Evolutionary conservation across 495 filamentous ascomycete genomes (phyloP), one percentile per base, ranked within the genome.

Genomic region (Tirmania nivea): DNA sequence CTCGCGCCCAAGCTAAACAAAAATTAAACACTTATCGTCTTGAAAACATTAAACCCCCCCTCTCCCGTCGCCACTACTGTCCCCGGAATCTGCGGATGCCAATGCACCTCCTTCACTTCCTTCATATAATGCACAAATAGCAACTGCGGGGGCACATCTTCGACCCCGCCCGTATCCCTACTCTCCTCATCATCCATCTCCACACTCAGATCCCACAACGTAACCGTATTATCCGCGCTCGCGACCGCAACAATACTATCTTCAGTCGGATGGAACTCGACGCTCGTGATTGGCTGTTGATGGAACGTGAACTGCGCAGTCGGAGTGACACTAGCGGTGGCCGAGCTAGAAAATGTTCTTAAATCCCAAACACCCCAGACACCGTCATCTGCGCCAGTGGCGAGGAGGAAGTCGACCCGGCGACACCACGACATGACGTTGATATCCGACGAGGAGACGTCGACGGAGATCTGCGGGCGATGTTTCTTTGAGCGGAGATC

Each of bases 251-350:
- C 79, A 54, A 95, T 89, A 66, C 80, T 86, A 69, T 97, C 89
- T 59, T 97, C 90, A 3, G 83, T 83, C 14, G 90, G 90, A 68
- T 97, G 89, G 87, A 92, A 97, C 69, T 97, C 89, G 20, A 97
- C 74, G 63, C 82, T 86, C 14, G 90, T 96, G 62, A 97, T 84
- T 56, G 93, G 89, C 66, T 94, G 83, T 66, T 84, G 84, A 70
- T 97, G 90, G 73, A 92, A 95, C 59, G 78, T 75, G 68, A 95
- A 97, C 35, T 79, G 80, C 1, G 90, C 90, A 2, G 94, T 83
- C 0, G 72, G 61, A 49, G 65, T 53, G n/a, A 70, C 60, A 16
- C 67, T 64, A 12, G 48, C 20, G 48, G 48, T 6, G n/a, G 48
- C n/a, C 1, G 48, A 31, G 14, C 53, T 59, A 5, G 59, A 48